Evolutionary conservation across 2,329 filamentous ascomycete species (phyloP), one percentile per base, ranked within the genome.

Genomic region (Ophiostoma himal-ulmi): DNA sequence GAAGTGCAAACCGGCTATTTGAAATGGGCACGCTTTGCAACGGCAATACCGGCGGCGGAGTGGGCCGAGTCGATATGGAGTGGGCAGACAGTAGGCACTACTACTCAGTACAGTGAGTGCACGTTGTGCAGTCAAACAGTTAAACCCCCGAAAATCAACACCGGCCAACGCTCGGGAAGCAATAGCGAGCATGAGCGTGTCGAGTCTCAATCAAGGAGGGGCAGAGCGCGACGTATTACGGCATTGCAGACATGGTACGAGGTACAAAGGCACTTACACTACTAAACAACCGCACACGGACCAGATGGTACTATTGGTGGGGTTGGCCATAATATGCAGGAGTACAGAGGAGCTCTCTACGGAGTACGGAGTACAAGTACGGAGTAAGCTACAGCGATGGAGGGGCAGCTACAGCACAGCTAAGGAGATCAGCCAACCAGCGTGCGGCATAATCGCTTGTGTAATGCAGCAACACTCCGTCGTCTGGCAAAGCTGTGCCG

Each of bases 31-130:
- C 68, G 69, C 69, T 70, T 70, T 71, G 44, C 52, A 60, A 34
- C 68, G 70, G 70, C 69, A 71, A 70, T 68, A 70, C 44, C 60
- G 66, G 66, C 60, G 66, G 66, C 71, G 57, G 68, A 48, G 68
- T 65, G 69, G 70, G 64, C 66, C 69, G 70, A n/a, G 5, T 48
- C 44, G 7, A 20, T 20, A 44, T 13, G 5, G 13, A 48, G 44
- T 48, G 44, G 44, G 44, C 44, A 48, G 44, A 48, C 44, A n/a
- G 17, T 48, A 30, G 30, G 30, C 3, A 30, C 30, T 30, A 30
- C n/a, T n/a, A n/a, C n/a, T n/a, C n/a, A n/a, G n/a, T n/a, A n/a
- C 5, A 20, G n/a, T 44, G 17, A 20, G 3, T 20, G 30, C 30
- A 30, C 3, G 30, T 30, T 3, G 30, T 26, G 13, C 52, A 57